phyloP scores from a whole-genome alignment of 768 basidiomycete genomes.

The Saitozyma podzolica region DNA sequence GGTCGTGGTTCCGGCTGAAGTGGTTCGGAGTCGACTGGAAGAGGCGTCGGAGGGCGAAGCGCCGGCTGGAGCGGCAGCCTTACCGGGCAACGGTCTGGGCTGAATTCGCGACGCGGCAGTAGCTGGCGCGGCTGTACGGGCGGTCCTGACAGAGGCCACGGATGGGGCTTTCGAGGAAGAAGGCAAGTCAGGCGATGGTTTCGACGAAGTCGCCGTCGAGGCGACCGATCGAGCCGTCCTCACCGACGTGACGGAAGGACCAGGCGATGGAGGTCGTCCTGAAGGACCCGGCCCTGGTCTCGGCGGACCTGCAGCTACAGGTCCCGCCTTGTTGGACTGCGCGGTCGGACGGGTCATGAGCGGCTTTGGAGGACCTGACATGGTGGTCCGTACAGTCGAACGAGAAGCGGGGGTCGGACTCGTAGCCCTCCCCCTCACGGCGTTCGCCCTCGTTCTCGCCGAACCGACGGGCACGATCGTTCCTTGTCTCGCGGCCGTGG shows the following conservation, averaged over 20 bases:
- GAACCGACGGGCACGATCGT: slow-evolving; percentile 20
- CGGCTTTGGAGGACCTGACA: too few species aligned
- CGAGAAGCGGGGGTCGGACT: slow-evolving; percentile 14
- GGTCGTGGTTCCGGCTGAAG: slow-evolving; percentile 10
- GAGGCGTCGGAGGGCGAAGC: too few species aligned
- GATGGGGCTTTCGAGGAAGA: slow-evolving; percentile 1
- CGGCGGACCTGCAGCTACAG: too few species aligned
- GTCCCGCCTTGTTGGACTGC: too few species aligned
- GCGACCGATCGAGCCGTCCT: slow-evolving; percentile 20
- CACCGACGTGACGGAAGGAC: slow-evolving; percentile 18
- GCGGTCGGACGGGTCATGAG: too few species aligned
- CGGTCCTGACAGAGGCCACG: not conserved
- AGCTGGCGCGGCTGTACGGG: slow-evolving; percentile 2
- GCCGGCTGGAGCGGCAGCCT: not conserved
- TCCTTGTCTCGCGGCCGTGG: slow-evolving; percentile 26
- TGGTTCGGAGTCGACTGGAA: not conserved
- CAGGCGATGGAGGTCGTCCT: not conserved
- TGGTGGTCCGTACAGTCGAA: too few species aligned
- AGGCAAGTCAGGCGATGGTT: not conserved
- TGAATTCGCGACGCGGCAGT: not conserved
- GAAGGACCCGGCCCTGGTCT: too few species aligned
- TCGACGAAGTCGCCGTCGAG: slow-evolving; percentile 5
- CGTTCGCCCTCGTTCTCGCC: slow-evolving; percentile 1
- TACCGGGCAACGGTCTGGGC: not conserved
- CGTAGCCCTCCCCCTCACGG: slow-evolving; percentile 2